Percentiles rank a stretch among this genome's conserved stretches.
These are phyloP conservation scores for Cutaneotrichosporon daszewskae DNA, from an alignment of 1,284 basidiomycete genomes.

Conservation along the genomic window DNA sequence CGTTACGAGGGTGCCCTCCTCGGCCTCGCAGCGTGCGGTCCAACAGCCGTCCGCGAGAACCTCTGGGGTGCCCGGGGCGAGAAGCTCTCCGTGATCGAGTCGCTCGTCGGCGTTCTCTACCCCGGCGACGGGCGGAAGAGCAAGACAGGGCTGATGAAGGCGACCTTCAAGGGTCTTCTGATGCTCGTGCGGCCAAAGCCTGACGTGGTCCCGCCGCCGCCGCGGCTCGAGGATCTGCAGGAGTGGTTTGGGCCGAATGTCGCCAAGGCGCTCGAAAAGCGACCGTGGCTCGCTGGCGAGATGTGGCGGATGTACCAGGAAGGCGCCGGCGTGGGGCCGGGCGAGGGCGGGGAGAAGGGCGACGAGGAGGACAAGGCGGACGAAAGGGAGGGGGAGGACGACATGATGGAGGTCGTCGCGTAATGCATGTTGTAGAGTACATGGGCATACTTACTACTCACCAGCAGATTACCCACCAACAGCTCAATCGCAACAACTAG, in stretches of 20 bases:
- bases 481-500: no score
- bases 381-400: constrained; percentile 3
- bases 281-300: constrained; percentile 32
- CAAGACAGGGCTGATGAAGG: constrained; percentile 32
- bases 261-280: constrained; percentile 28
- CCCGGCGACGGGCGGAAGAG: constrained; percentile 23
- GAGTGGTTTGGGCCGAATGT: constrained; percentile 28
- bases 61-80: constrained; percentile 48
- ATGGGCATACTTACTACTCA: background rate
- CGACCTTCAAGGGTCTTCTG: constrained; percentile 20
- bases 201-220: constrained; percentile 10
- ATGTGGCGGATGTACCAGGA: constrained; percentile 20
- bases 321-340: background rate
- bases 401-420: constrained; percentile 7
- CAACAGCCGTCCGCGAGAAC: constrained; percentile 72
- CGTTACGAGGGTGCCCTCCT: constrained; percentile 79
- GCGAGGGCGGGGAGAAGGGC: background rate
- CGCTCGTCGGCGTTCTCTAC: constrained; percentile 31
- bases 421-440: background rate
- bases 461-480: no score
- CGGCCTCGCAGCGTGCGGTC: constrained; percentile 73
- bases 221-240: constrained; percentile 16
- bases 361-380: constrained; percentile 1
- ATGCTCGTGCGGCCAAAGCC: constrained; percentile 19
- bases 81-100: constrained; percentile 25